phyloP scores from a whole-genome alignment of 1,284 basidiomycete species.

The Hemileia vastatrix region DNA sequence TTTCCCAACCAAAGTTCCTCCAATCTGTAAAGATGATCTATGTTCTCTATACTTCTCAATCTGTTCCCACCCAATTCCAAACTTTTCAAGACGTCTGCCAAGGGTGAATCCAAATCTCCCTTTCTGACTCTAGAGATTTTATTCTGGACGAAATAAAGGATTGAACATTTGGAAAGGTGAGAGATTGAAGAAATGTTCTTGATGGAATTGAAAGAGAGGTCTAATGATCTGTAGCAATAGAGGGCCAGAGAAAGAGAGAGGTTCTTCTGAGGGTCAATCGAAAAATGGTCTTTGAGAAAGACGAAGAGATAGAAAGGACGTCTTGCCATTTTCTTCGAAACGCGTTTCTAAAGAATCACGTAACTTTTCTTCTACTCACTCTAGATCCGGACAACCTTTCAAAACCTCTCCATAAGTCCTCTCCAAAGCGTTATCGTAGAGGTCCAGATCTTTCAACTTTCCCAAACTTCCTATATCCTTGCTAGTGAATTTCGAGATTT shows the following conservation, averaged over 20 bases:
- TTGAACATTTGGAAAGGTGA: slow-evolving; percentile 53
- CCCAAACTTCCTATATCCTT: slow-evolving; percentile 58
- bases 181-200: slow-evolving; percentile 50
- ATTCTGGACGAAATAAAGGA: slow-evolving; percentile 93
- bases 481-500: slow-evolving; percentile 61
- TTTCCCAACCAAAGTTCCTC: slow-evolving; percentile 96
- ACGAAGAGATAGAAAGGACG: not conserved
- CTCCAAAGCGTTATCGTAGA: slow-evolving; percentile 92
- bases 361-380: too few species aligned
- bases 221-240: slow-evolving; percentile 57
- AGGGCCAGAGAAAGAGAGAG: not conserved
- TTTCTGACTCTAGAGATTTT: slow-evolving; percentile 77
- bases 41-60: slow-evolving; percentile 79
- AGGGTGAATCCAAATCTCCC: slow-evolving; percentile 56
- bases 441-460: slow-evolving; percentile 74
- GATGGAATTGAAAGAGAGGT: slow-evolving; percentile 90
- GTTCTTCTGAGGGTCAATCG: not conserved
- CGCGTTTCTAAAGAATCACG: not conserved
- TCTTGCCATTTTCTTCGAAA: not conserved
- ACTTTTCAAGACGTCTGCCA: slow-evolving; percentile 59
- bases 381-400: slow-evolving; percentile 55
- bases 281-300: not conserved
- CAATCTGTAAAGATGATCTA: slow-evolving; percentile 69
- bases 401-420: slow-evolving; percentile 58
- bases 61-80: slow-evolving; percentile 88